Conservation (phyloP, 148 eudicot genomes). For the Camellia granthamiana region DNA sequence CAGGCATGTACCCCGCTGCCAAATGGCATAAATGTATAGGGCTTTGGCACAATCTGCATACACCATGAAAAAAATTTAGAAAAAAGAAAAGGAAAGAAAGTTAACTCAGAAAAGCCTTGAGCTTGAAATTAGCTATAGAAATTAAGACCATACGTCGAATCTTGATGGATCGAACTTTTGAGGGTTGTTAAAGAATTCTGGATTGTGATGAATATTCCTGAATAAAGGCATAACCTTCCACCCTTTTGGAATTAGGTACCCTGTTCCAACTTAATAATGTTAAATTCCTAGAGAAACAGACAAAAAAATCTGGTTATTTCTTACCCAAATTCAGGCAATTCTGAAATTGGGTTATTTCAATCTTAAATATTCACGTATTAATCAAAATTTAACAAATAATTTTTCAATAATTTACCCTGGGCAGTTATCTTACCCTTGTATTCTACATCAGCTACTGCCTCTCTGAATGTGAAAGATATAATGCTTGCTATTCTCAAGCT, state of each 20-base stretch:
- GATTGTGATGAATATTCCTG: slow-evolving; percentile 65
- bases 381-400: not conserved
- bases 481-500: slow-evolving; percentile 61
- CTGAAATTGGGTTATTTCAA: not conserved
- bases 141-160: slow-evolving; percentile 45
- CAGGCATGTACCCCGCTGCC: slow-evolving; percentile 53
- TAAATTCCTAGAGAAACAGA: slow-evolving; percentile 3
- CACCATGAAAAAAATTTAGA: not conserved
- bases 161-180: slow-evolving; percentile 54
- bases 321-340: not conserved
- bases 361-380: not conserved
- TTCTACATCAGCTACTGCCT: slow-evolving; percentile 56
- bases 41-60: slow-evolving; percentile 38
- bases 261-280: slow-evolving; percentile 24
- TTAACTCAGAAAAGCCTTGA: not conserved
- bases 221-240: slow-evolving; percentile 73
- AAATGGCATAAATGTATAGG: slow-evolving; percentile 54
- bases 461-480: slow-evolving; percentile 56
- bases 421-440: slow-evolving; percentile 36
- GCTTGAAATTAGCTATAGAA: not conserved
- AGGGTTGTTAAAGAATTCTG: slow-evolving; percentile 52
- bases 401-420: not conserved
- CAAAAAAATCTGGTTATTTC: not conserved
- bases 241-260: slow-evolving; percentile 64
- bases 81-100: not conserved